Base-by-base conservation (phyloP, 345 rosid genomes). In the Reutealis trisperma region DNA sequence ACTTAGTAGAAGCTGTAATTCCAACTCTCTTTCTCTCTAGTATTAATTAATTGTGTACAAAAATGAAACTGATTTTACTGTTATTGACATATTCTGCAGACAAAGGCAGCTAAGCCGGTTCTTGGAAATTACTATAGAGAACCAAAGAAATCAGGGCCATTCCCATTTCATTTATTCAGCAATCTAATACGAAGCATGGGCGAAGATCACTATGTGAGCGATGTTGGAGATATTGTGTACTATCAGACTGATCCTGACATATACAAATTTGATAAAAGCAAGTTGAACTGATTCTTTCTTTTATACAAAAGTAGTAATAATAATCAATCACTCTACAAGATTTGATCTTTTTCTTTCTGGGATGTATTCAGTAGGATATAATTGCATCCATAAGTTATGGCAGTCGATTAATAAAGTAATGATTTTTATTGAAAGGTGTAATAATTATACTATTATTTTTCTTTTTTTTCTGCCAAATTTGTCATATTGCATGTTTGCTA, bases 41-140 rank as follows among this genome's bases (percentile, higher is more conserved):
- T 47, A 37, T 47, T 8, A 47, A 12, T 47, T 37, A 44, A 44
- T 37, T 66, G 27, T 19, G 27, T 10, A 10, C 7, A 3, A 47
- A 60, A 60, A 22, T 44, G 25, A 22, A 2, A 3, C 51, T 47
- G 1, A 60, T 8, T 22, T 60, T 24, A 27, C 41, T 37, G 41
- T 37, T 37, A 37, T 25, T 61, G 30, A 18, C 22, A 32, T 15
- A 37, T 24, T 22, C 27, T 8, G 25, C 42, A 77, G 71, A 55
- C 76, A 18, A 64, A 83, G 77, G 88, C 92, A 54, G 90, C 97
- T 0, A 92, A 92, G 77, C 85, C 84, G 1, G 94, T 94, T 86
- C 83, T 94, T 15, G 98, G 96, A 34, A 90, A 87, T 74, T 94
- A 94, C 84, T 94, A 92, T 66, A 82, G 98, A n/a, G 97, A 92